Conservation (phyloP, 2,329 filamentous ascomycete species). For the Daldinia sp. region DNA sequence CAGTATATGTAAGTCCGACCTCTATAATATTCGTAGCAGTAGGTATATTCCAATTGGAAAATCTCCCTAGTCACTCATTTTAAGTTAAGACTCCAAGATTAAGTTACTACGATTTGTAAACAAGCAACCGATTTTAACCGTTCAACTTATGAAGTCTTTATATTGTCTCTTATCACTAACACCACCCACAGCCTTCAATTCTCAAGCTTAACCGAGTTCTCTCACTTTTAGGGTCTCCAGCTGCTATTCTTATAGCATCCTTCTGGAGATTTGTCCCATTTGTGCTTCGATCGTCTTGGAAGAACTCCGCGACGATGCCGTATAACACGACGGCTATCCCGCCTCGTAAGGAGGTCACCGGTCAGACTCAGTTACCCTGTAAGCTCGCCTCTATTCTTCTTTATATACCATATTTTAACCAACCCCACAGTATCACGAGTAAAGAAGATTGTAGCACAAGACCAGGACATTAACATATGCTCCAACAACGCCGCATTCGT, state of each 20-base stretch:
- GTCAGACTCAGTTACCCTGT: conserved; percentile 86
- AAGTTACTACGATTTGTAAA: background rate
- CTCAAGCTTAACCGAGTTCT: background rate
- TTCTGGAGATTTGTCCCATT: background rate
- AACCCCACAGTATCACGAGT: conserved; percentile 79
- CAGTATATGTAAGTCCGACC: background rate
- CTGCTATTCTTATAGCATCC: background rate
- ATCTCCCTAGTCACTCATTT: background rate
- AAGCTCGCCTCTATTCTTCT: conserved; percentile 50
- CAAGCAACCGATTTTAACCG: background rate
- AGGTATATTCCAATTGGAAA: background rate
- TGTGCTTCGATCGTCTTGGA: background rate
- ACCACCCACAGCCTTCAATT: background rate
- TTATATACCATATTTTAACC: conserved; percentile 16
- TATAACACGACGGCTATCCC: conserved; percentile 88
- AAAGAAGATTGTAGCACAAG: conserved; percentile 91
- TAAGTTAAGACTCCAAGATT: background rate
- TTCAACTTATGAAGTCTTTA: background rate
- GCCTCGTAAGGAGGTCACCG: conserved; percentile 82
- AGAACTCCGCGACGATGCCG: conserved; percentile 67
- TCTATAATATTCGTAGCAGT: background rate
- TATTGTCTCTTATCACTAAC: background rate
- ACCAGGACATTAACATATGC: conserved; percentile 84
- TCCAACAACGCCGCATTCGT: conserved; percentile 95
- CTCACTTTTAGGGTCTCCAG: background rate